Base-by-base conservation (phyloP, 2,329 filamentous ascomycete genomes). In the Chaetomium sp. region DNA sequence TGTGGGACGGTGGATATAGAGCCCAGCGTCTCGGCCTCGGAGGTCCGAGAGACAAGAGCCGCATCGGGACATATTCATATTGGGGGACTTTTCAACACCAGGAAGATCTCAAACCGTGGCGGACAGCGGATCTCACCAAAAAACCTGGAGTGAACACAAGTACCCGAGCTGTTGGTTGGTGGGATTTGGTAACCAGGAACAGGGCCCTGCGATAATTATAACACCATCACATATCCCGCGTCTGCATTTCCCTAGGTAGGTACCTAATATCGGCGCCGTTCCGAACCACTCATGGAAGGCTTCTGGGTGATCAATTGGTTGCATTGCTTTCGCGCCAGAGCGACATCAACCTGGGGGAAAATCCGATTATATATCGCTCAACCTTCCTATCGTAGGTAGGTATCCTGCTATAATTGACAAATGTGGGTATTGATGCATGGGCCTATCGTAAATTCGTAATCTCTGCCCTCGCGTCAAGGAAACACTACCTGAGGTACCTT, bases 241-340 rank as follows among this genome's bases (percentile, higher is more conserved):
- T 38, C 47, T 54, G 61, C 61, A 51, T 54, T 23, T 25, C n/a
- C 19, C 16, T n/a, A n/a, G n/a, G n/a, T n/a, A n/a, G n/a, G n/a
- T n/a, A n/a, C n/a, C 23, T 35, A 47, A 56, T 49, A 35, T 49
- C 60, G 51, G 60, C 8, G 19, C 29, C n/a, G 21, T 49, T 23
- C 42, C 53, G 60, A 62, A 54, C 60, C 53, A 57, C 9, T 45
- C 16, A 50, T n/a, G 47, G 21, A 25, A 19, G 10, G 29, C 21
- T 8, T 51, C 9, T 38, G 45, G 57, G 16, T 38, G 29, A 38
- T 42, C 31, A 27, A 33, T 13, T 23, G 27, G 42, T 33, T 59
- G 21, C 57, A 59, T 59, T 50, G 57, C 57, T 50, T 57, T 50
- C 45, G 45, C 57, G 57, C 57, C 45, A 51, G 45, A 59, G 57